Conservation (phyloP, 1,284 basidiomycete species). For the Fereydounia khargensis region DNA sequence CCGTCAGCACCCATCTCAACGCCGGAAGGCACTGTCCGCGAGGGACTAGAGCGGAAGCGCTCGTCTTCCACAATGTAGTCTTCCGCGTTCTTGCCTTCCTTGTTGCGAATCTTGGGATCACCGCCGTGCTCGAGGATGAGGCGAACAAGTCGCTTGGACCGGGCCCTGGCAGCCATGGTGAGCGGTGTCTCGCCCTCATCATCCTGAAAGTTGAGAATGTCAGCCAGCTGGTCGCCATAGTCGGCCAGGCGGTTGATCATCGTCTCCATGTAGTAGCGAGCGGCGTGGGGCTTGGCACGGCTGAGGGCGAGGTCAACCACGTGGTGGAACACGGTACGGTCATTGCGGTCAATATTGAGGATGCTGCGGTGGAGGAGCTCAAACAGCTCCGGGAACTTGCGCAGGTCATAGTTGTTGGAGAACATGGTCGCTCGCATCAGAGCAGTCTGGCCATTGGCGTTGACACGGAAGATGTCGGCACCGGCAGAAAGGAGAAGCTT, state of each 20-base stretch:
- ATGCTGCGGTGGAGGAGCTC: constrained; percentile 94
- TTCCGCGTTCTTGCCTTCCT: constrained; percentile 94
- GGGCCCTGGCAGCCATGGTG: constrained; percentile 91
- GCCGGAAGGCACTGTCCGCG: constrained; percentile 23
- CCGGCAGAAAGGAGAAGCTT: constrained; percentile 91
- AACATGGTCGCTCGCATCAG: constrained; percentile 99
- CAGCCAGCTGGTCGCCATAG: constrained; percentile 92
- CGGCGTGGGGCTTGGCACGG: constrained; percentile 95
- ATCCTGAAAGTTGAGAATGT: constrained; percentile 99
- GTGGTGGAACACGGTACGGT: constrained; percentile 98
- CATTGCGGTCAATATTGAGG: constrained; percentile 96
- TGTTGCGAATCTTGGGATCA: constrained; percentile 91
- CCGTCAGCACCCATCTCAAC: constrained; percentile 32
- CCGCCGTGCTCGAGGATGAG: constrained; percentile 94
- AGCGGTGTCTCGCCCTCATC: constrained; percentile 97
- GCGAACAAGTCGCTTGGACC: constrained; percentile 95
- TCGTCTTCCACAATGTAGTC: constrained; percentile 99
- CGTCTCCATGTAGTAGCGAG: constrained; percentile 98
- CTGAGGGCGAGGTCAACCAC: constrained; percentile 97
- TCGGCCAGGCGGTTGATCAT: constrained; percentile 85
- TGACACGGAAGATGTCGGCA: constrained; percentile 95
- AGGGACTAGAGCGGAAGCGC: constrained; percentile 85
- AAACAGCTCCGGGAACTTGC: constrained; percentile 97
- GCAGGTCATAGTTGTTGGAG: constrained; percentile 98
- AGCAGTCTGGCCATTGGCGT: constrained; percentile 93